A percentile compares a stretch with the other conserved stretches of the same genome.
phyloP scores from a whole-genome alignment of 768 basidiomycete genomes.

The Suillus luteus region DNA sequence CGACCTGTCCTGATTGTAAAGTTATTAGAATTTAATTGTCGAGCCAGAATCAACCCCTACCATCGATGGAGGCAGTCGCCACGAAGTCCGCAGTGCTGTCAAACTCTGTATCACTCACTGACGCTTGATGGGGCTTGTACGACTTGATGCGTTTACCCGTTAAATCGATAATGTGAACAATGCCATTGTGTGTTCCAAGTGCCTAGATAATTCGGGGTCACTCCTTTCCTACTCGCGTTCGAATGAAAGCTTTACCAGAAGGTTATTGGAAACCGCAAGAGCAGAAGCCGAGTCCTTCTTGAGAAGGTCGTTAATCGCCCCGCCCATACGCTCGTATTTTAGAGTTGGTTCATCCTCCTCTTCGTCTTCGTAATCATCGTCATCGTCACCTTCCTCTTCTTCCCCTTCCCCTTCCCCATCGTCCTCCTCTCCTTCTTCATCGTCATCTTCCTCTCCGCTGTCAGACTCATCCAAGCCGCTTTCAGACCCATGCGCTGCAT shows the following conservation, averaged over 20 bases:
- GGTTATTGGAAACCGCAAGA: conserved; percentile 70
- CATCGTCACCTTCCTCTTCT: conserved; percentile 44
- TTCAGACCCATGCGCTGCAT: conserved; percentile 5
- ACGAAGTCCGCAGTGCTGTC: conserved; percentile 88
- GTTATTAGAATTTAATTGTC: not conserved
- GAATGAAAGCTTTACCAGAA: conserved; percentile 50
- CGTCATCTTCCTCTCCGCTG: conserved; percentile 6
- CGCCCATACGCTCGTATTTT: conserved; percentile 85
- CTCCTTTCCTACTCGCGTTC: not conserved
- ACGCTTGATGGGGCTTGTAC: conserved; percentile 87
- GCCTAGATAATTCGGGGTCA: conserved; percentile 49
- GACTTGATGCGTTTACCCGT: conserved; percentile 83
- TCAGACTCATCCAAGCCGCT: conserved; percentile 8
- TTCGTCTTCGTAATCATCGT: conserved; percentile 57
- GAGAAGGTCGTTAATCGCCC: conserved; percentile 71
- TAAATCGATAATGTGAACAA: conserved; percentile 82
- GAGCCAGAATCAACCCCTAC: conserved; percentile 44
- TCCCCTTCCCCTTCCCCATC: conserved; percentile 26
- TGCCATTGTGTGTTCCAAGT: conserved; percentile 91
- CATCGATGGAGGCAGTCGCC: conserved; percentile 91
- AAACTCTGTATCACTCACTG: conserved; percentile 81
- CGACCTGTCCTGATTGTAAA: conserved; percentile 73
- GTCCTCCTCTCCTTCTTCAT: conserved; percentile 21
- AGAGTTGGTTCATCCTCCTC: conserved; percentile 91
- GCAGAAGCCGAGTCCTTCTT: conserved; percentile 90